These are phyloP conservation scores for Hibiscus trionum DNA, from an alignment of 345 rosid genomes.

Conservation along the genomic window DNA sequence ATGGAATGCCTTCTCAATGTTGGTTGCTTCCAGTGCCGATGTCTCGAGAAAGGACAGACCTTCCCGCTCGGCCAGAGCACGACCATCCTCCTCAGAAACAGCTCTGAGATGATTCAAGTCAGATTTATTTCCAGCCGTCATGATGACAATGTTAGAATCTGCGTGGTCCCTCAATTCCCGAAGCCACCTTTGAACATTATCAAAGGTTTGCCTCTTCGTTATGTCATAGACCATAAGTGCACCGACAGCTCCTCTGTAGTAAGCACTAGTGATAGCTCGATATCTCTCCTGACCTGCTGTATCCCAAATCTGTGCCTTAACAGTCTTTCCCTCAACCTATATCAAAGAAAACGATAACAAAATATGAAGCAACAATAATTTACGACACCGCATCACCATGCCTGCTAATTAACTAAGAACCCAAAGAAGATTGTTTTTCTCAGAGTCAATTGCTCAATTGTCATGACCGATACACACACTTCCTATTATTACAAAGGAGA, in stretches of 20 bases:
- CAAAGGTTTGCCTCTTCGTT: slow-evolving; percentile 73
- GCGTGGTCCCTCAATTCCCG: slow-evolving; percentile 70
- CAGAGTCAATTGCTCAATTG: not conserved
- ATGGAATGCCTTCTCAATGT: not conserved
- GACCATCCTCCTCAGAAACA: slow-evolving; percentile 12
- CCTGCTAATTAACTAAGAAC: not conserved
- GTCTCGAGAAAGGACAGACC: not conserved
- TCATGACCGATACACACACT: not conserved
- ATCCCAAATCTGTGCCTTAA: slow-evolving; percentile 83
- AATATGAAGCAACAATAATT: not conserved
- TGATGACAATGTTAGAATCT: slow-evolving; percentile 69
- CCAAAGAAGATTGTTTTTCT: not conserved
- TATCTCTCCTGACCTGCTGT: slow-evolving; percentile 79
- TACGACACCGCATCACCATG: not conserved
- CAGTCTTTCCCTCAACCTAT: slow-evolving; percentile 74
- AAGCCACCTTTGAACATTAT: slow-evolving; percentile 61
- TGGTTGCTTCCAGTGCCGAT: not conserved
- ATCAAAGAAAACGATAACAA: not conserved
- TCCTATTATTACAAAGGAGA: not conserved
- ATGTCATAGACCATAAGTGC: slow-evolving; percentile 74
- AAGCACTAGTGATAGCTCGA: slow-evolving; percentile 61
- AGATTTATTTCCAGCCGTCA: slow-evolving; percentile 71
- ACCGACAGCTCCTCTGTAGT: slow-evolving; percentile 74
- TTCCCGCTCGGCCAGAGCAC: not conserved
- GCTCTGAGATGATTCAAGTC: slow-evolving; percentile 69